Conservation (phyloP, 2,329 filamentous ascomycete species). For the Calonectria fujianensis region DNA sequence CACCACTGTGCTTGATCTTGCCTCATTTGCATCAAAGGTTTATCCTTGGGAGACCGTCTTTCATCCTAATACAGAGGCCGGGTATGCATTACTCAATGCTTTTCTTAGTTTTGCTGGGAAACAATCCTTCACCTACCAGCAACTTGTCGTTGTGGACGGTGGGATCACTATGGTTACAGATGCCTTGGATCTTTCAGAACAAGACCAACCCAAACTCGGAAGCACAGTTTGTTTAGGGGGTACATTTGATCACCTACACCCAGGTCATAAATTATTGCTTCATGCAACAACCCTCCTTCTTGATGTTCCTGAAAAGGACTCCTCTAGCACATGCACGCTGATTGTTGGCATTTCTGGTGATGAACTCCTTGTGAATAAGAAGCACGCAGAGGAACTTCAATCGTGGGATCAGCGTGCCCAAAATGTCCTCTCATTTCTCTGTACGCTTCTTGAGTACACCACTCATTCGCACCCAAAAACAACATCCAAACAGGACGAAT, state of each 20-base stretch:
- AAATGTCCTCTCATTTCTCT: slow-evolving; percentile 83
- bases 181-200: not conserved
- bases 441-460: slow-evolving; percentile 72
- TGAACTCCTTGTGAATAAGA: slow-evolving; percentile 90
- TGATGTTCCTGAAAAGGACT: slow-evolving; percentile 67
- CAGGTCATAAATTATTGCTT: slow-evolving; percentile 95
- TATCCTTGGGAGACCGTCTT: slow-evolving; percentile 80
- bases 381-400: slow-evolving; percentile 87
- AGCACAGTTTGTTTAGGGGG: slow-evolving; percentile 85
- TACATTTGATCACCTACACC: slow-evolving; percentile 97
- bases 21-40: slow-evolving; percentile 71
- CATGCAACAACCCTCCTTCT: slow-evolving; percentile 88
- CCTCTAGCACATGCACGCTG: slow-evolving; percentile 71
- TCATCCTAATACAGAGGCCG: slow-evolving; percentile 78
- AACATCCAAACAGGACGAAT: slow-evolving; percentile 52
- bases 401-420: slow-evolving; percentile 85
- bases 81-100: slow-evolving; percentile 72
- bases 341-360: slow-evolving; percentile 94
- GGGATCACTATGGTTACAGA: slow-evolving; percentile 67
- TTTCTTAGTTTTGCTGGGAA: slow-evolving; percentile 70
- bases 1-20: slow-evolving; percentile 69
- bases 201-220: slow-evolving; percentile 37
- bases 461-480: slow-evolving; percentile 41
- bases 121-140: slow-evolving; percentile 68
- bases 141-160: slow-evolving; percentile 71